Percentiles rank a stretch among this genome's conserved stretches.
phyloP scores from a whole-genome alignment of 2,329 filamentous ascomycete genomes.

The Coniochaeta hoffmannii region DNA sequence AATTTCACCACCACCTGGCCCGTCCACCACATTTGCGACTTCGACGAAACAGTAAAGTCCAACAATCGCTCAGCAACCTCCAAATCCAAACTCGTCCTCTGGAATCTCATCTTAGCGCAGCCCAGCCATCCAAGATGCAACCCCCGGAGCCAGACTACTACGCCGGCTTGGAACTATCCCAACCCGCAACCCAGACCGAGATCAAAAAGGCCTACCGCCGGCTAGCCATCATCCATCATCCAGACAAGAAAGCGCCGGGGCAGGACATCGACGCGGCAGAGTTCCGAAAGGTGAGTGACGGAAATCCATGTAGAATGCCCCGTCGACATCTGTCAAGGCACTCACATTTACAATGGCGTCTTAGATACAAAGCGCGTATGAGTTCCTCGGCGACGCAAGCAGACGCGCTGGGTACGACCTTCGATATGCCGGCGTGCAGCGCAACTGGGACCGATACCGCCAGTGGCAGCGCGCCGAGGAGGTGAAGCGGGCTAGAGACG shows the following conservation, averaged over 20 bases:
- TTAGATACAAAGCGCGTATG: not conserved
- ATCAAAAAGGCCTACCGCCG: slow-evolving; percentile 7
- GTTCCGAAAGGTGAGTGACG: slow-evolving; percentile 6
- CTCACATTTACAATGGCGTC: too few species aligned
- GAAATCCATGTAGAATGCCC: too few species aligned
- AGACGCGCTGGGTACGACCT: not conserved
- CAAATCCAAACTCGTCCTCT: too few species aligned
- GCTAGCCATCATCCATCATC: slow-evolving; percentile 5
- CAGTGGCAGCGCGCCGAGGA: not conserved
- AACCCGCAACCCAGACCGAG: not conserved
- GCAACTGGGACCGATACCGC: not conserved
- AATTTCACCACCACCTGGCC: too few species aligned
- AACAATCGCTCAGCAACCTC: too few species aligned
- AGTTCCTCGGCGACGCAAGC: not conserved
- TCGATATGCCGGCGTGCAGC: not conserved
- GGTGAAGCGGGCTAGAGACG: too few species aligned
- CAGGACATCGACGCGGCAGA: slow-evolving; percentile 2
- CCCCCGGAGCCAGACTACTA: slow-evolving; percentile 5
- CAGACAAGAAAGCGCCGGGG: slow-evolving; percentile 7
- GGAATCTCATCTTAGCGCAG: not conserved
- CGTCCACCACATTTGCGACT: too few species aligned
- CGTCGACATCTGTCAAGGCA: too few species aligned
- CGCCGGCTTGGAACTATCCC: slow-evolving; percentile 9
- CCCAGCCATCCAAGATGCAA: not conserved
- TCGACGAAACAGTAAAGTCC: too few species aligned